phyloP scores from a whole-genome alignment of 805 yeast species.

The Candida michaelii region DNA sequence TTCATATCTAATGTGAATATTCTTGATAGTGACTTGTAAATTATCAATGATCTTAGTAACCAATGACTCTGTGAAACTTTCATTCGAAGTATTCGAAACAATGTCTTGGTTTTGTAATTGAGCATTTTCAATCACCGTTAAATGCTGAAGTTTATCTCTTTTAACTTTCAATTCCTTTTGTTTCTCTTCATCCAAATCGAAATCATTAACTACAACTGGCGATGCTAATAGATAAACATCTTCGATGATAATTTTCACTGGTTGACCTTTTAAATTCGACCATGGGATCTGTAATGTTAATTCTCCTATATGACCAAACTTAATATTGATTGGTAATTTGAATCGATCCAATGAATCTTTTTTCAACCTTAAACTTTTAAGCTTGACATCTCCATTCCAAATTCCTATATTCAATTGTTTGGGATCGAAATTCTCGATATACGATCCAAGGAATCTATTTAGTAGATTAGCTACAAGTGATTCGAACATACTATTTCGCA shows the following conservation, averaged over 20 bases:
- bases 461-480: slow-evolving; percentile 63
- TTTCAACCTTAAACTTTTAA: slow-evolving; percentile 73
- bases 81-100: slow-evolving; percentile 52
- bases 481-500: slow-evolving; percentile 50
- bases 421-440: slow-evolving; percentile 94
- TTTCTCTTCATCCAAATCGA: slow-evolving; percentile 55
- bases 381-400: slow-evolving; percentile 95
- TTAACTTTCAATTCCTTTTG: slow-evolving; percentile 63
- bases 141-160: slow-evolving; percentile 60
- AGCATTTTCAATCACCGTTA: slow-evolving; percentile 62
- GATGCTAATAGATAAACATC: slow-evolving; percentile 82
- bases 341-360: slow-evolving; percentile 87
- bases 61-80: slow-evolving; percentile 82
- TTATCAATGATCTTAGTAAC: slow-evolving; percentile 91
- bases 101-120: slow-evolving; percentile 27
- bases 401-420: slow-evolving; percentile 93
- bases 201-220: slow-evolving; percentile 59
- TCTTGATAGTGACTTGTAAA: slow-evolving; percentile 84
- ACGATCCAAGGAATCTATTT: slow-evolving; percentile 63
- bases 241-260: slow-evolving; percentile 83
- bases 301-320: slow-evolving; percentile 87
- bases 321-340: slow-evolving; percentile 81
- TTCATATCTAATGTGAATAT: slow-evolving; percentile 90
- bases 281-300: slow-evolving; percentile 92
- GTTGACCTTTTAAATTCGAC: slow-evolving; percentile 90